Percentiles rank a stretch among this genome's conserved stretches.
Conservation (phyloP, 1,139 yeast species). For the Pneumocystis sp. region DNA sequence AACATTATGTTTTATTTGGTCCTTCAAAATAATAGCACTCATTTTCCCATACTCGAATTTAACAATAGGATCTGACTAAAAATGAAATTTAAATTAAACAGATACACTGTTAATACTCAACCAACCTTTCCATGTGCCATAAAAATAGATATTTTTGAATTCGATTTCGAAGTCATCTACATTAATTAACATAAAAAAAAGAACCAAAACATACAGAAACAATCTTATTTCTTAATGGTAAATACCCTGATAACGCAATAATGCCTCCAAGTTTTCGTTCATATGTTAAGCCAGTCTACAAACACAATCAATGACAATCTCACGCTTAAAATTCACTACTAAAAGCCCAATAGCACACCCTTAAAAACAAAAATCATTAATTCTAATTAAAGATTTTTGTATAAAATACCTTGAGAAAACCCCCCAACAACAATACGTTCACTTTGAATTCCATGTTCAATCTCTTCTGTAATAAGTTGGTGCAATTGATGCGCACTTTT, state of each 20-base stretch:
- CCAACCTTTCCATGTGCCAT: conserved; percentile 66
- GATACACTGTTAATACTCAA: background rate
- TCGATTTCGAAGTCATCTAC: conserved; percentile 16
- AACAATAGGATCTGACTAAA: conserved; percentile 45
- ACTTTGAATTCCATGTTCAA: conserved; percentile 46
- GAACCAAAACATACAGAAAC: background rate
- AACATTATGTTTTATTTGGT: conserved; percentile 40
- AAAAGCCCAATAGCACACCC: conserved; percentile 8
- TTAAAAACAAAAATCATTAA: conserved; percentile 49
- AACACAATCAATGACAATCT: background rate
- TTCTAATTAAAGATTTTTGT: background rate
- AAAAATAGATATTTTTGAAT: conserved; percentile 49
- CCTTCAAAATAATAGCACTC: conserved; percentile 25
- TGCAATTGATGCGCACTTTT: conserved; percentile 41
- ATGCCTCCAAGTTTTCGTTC: conserved; percentile 64
- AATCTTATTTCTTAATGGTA: conserved; percentile 35
- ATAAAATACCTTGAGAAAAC: conserved; percentile 72
- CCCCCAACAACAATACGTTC: conserved; percentile 78
- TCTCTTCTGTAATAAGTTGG: conserved; percentile 45
- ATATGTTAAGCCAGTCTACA: conserved; percentile 27
- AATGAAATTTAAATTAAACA: background rate
- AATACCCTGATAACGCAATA: conserved; percentile 63
- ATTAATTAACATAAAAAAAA: conserved; percentile 17
- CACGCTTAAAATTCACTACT: background rate
- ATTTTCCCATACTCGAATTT: conserved; percentile 33